Base-by-base conservation (phyloP, 2,329 filamentous ascomycete genomes). In the Aspergillus texensis region DNA sequence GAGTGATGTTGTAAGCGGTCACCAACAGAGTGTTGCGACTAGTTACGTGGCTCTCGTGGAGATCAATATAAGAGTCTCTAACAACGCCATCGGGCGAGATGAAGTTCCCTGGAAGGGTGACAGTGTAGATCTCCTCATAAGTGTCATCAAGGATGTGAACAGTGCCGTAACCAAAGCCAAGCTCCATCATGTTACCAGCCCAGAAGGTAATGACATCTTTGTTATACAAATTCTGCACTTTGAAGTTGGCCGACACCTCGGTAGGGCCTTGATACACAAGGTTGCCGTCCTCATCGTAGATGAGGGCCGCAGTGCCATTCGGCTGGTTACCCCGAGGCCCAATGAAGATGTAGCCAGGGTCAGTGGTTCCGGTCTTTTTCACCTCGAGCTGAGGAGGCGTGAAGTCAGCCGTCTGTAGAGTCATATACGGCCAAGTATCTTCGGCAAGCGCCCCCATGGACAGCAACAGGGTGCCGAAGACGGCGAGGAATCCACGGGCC, bases 131-230 rank as follows among this genome's bases (percentile, higher is more conserved):
- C 61, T 75, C 73, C 4, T 64, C 68, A 61, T 78, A 77, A 28
- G 70, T 76, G 32, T 71, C 68, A 63, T 77, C 74, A 19, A 77
- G 72, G 54, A 77, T 72, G 26, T 75, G 73, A 4, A 74, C 70
- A 3, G 66, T 63, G 26, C 74, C 75, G 59, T 73, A 75, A 10
- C 73, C 73, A 32, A 69, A 75, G 1, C 73, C 74, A 57, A 74
- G 52, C 5, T 67, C 60, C 30, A 67, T 69, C 64, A 72, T 70
- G 24, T 73, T 57, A 0, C 75, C 76, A 26, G 72, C 71, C 75
- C 75, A 79, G 65, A 75, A 79, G 24, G 74, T 78, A 53, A 79
- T 67, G 24, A 78, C 76, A 45, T 74, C 71, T 19, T 71, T 39
- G 16, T 72, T 74, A 59, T 72, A 72, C n/a, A 78, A 67, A 32